Evolutionary conservation across 169 alveolate species (phyloP).

Genomic region (Plasmodium knowlesi): DNA sequence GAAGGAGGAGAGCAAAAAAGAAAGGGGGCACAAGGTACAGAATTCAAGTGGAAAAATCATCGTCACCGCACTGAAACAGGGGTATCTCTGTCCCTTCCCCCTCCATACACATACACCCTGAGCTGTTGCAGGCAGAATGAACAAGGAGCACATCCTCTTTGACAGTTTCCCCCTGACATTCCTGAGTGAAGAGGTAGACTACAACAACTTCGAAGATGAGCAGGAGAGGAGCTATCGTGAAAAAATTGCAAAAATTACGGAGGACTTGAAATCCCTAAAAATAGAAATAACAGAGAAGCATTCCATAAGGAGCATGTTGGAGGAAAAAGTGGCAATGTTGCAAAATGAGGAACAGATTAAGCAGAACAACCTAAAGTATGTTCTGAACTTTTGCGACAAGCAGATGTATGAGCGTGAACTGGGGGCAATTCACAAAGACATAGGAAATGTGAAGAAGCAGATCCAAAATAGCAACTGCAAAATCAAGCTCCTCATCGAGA

Average conservation of each 20-base stretch:
- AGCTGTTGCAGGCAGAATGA: neutral
- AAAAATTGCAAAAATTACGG: constrained; percentile 19
- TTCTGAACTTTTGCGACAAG: constrained; percentile 36
- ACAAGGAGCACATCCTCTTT: constrained; percentile 50
- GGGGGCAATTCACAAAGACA: neutral
- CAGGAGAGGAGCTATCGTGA: constrained; percentile 55
- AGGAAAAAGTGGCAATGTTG: constrained; percentile 45
- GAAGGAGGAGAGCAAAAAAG: neutral
- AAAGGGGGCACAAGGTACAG: neutral
- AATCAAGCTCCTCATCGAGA: constrained; percentile 47
- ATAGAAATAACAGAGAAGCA: constrained; percentile 69
- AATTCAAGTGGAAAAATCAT: neutral
- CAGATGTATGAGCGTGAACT: constrained; percentile 56
- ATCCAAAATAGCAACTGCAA: constrained; percentile 64
- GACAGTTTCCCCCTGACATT: constrained; percentile 69
- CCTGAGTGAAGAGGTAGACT: constrained; percentile 19
- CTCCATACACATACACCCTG: neutral
- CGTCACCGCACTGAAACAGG: neutral
- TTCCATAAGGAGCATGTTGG: constrained; percentile 28
- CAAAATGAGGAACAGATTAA: constrained; percentile 60
- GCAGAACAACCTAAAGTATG: constrained; percentile 45
- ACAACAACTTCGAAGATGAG: constrained; percentile 17
- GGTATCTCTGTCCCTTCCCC: neutral
- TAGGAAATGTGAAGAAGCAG: constrained; percentile 39
- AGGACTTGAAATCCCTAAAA: constrained; percentile 12